Conservation (phyloP, 331 rosid species). For the Saraca asoca region DNA sequence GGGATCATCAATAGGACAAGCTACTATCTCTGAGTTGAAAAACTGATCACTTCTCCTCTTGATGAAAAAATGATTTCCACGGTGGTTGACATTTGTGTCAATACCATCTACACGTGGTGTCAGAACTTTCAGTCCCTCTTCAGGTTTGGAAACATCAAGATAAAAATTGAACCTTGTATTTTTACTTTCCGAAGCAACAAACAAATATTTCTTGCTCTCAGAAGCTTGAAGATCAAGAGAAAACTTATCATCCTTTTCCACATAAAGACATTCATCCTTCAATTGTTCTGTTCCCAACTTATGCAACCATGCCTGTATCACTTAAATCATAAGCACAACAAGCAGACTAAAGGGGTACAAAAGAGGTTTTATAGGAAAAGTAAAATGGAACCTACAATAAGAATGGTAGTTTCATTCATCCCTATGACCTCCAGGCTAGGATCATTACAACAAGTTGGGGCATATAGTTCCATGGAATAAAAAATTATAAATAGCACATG, state of each 20-base stretch:
- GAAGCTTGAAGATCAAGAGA: conserved; percentile 74
- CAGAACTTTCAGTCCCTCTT: conserved; percentile 66
- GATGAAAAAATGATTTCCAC: conserved; percentile 82
- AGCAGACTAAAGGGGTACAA: neutral
- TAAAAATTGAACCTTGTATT: conserved; percentile 83
- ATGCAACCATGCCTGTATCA: conserved; percentile 80
- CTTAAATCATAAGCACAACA: conserved; percentile 29
- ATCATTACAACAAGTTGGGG: conserved; percentile 9
- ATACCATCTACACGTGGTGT: conserved; percentile 80
- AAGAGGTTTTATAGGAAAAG: neutral
- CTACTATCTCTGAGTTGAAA: conserved; percentile 85
- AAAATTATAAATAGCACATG: too few relatives aligned
- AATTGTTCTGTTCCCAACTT: conserved; percentile 74
- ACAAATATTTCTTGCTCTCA: conserved; percentile 82
- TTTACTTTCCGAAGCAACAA: conserved; percentile 84
- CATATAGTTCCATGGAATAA: too few relatives aligned
- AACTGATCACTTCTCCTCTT: conserved; percentile 69
- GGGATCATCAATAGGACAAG: conserved; percentile 65
- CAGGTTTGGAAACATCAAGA: conserved; percentile 76
- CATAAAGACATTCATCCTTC: conserved; percentile 74
- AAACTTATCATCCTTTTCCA: conserved; percentile 74
- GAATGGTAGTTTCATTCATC: neutral
- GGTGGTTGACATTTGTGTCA: conserved; percentile 77
- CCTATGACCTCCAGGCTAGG: neutral
- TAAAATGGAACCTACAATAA: neutral